A percentile compares a stretch with the other conserved stretches of the same genome.
These are phyloP conservation scores for Trametes polyzona DNA, from an alignment of 1,284 basidiomycete species.

Conservation along the genomic window DNA sequence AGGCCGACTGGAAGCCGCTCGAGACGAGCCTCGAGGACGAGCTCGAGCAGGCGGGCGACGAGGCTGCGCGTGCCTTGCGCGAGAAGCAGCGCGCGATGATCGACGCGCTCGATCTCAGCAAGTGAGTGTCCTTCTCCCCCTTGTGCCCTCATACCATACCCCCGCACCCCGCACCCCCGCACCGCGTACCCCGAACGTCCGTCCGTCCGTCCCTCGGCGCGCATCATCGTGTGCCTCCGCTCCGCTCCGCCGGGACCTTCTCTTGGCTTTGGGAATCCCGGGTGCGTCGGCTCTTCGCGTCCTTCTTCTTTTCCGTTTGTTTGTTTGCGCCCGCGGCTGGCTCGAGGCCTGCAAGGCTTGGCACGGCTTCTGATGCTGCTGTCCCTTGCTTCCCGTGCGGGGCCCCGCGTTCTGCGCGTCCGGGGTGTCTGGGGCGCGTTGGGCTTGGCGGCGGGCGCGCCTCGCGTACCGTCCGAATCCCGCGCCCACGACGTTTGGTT, in stretches of 20 bases:
- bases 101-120: constrained; percentile 80
- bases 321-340: too few relatives aligned
- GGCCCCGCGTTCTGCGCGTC: too few relatives aligned
- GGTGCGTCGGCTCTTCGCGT: constrained; percentile 1
- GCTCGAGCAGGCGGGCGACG: constrained; percentile 73
- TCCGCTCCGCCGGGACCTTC: too few relatives aligned
- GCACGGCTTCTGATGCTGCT: neutral
- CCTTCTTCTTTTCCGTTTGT: too few relatives aligned
- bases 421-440: constrained; percentile 4
- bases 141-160: neutral
- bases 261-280: neutral
- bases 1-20: constrained; percentile 53
- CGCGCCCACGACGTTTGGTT: too few relatives aligned
- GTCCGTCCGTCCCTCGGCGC: neutral
- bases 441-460: constrained; percentile 13
- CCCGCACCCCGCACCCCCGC: neutral
- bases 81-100: constrained; percentile 86
- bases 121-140: constrained; percentile 57
- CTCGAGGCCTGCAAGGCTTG: too few relatives aligned
- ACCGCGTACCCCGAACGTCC: neutral
- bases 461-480: too few relatives aligned
- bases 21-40: constrained; percentile 61
- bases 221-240: neutral
- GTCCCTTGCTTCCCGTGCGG: constrained; percentile 5
- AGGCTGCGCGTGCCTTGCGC: constrained; percentile 50